Conservation (phyloP, 1,284 basidiomycete species). For the Mrakiaceae sp. region DNA sequence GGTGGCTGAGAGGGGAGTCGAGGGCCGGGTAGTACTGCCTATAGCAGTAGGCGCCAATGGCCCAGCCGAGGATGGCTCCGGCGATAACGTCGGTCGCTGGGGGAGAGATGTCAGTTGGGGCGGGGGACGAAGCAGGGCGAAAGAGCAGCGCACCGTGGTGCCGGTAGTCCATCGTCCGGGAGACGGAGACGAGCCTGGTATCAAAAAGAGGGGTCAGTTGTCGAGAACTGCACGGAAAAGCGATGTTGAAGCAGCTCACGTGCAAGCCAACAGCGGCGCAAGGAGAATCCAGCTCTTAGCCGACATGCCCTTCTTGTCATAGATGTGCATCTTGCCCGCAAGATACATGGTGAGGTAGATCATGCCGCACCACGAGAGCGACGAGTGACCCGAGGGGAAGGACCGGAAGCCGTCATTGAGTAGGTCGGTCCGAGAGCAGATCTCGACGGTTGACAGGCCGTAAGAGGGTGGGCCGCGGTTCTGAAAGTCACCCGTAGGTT, state of each 20-base stretch:
- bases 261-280: slow-evolving; percentile 42
- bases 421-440: slow-evolving; percentile 66
- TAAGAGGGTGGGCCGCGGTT: slow-evolving; percentile 48
- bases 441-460: slow-evolving; percentile 58
- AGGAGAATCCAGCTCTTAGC: slow-evolving; percentile 79
- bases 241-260: background rate
- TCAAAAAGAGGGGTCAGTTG: background rate
- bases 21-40: slow-evolving; percentile 11
- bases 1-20: slow-evolving; percentile 2
- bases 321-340: slow-evolving; percentile 77
- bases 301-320: slow-evolving; percentile 66
- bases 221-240: background rate
- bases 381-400: slow-evolving; percentile 87
- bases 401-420: slow-evolving; percentile 76
- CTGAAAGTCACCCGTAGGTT: slow-evolving; percentile 50
- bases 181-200: slow-evolving; percentile 68
- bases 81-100: slow-evolving; percentile 7
- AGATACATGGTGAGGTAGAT: slow-evolving; percentile 34
- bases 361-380: slow-evolving; percentile 38
- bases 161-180: slow-evolving; percentile 53
- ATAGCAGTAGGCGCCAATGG: slow-evolving; percentile 11
- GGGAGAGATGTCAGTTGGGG: too few species aligned
- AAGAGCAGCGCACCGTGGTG: background rate
- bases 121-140: too few species aligned
- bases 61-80: slow-evolving; percentile 7